Conservation (phyloP, 306 rosid genomes). For the Casuarina equisetifolia region DNA sequence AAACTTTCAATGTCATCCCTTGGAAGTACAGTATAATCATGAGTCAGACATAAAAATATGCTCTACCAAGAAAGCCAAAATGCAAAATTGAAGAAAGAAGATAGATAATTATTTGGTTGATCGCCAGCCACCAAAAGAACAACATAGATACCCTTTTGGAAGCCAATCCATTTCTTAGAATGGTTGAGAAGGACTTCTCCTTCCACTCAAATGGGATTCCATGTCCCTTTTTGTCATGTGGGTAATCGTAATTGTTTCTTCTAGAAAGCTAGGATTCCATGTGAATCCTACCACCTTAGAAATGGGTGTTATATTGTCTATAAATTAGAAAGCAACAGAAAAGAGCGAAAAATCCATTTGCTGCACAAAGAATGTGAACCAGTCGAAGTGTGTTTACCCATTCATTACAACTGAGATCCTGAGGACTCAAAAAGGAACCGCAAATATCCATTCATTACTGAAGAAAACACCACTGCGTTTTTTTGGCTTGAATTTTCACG, state of each 20-base stretch:
- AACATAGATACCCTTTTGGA: not conserved
- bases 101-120: not conserved
- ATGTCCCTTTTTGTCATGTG: not conserved
- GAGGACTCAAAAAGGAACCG: constrained; percentile 7
- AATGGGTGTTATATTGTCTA: not conserved
- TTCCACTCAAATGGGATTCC: not conserved
- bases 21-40: not conserved
- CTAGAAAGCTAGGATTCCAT: not conserved
- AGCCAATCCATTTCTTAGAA: not conserved
- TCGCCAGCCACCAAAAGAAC: not conserved
- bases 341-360: not conserved
- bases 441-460: not conserved
- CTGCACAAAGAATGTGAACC: not conserved
- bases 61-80: not conserved
- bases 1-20: not conserved
- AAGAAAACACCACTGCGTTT: not conserved
- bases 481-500: not conserved
- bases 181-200: not conserved
- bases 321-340: not conserved
- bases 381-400: not conserved
- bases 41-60: not conserved
- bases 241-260: not conserved
- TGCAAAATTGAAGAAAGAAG: not conserved
- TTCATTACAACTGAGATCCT: not conserved
- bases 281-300: not conserved